Evolutionary conservation across 23 red algal genomes (phyloP).

Genomic region (Gracilaria gracilis): DNA sequence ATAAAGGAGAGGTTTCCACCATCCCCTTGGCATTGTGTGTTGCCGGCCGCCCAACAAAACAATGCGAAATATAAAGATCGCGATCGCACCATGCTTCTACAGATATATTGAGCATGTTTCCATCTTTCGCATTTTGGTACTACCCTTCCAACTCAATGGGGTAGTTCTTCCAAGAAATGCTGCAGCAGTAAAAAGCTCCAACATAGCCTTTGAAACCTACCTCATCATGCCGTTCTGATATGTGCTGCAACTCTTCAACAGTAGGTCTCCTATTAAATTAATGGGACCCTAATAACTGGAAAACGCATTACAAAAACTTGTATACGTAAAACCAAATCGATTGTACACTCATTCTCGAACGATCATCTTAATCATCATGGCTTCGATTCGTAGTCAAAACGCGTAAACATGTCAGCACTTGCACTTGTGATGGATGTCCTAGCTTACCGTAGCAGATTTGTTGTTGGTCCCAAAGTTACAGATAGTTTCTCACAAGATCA

Average conservation of each 20-base stretch:
- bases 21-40: conserved; percentile 9
- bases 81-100: conserved; percentile 48
- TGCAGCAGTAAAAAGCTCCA: conserved; percentile 39
- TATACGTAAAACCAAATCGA: conserved; percentile 22
- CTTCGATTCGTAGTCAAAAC: neutral
- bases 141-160: conserved; percentile 44
- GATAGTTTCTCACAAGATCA: neutral
- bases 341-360: conserved; percentile 37
- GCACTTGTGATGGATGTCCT: neutral
- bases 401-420: conserved; percentile 12
- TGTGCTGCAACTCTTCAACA: neutral
- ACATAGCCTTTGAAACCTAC: conserved; percentile 2
- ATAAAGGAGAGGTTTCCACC: neutral
- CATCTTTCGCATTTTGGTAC: conserved; percentile 28
- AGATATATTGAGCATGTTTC: conserved; percentile 22
- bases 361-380: conserved; percentile 37
- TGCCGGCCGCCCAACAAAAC: conserved; percentile 11
- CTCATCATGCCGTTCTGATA: neutral
- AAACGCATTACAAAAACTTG: neutral
- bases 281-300: conserved; percentile 3
- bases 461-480: neutral
- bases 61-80: conserved; percentile 54
- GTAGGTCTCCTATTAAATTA: neutral
- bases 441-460: neutral
- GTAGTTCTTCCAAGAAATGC: conserved; percentile 54